Percentiles rank a stretch among this genome's conserved stretches.
Evolutionary conservation across 257 asterid genomes (phyloP).

Genomic region (Fraxinus cuspidata): DNA sequence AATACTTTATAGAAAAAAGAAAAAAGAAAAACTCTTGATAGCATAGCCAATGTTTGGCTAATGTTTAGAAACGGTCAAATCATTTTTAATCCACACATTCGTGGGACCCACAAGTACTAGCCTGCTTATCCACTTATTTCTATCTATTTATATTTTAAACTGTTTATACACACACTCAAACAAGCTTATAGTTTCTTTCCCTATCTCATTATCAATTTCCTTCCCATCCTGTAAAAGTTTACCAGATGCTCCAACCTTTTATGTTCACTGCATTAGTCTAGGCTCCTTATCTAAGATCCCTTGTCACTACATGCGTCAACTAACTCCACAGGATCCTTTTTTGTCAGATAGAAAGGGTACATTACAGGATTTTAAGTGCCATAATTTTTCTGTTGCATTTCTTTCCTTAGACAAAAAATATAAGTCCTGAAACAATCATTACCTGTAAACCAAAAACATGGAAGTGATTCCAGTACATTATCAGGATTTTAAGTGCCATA

Average conservation of each 20-base stretch:
- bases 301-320: background rate
- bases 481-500: background rate
- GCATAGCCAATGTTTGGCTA: too few relatives aligned
- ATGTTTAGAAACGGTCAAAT: too few relatives aligned
- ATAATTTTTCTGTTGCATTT: background rate
- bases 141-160: too few relatives aligned
- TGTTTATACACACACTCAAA: too few relatives aligned
- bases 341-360: background rate
- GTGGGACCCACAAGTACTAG: too few relatives aligned
- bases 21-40: too few relatives aligned
- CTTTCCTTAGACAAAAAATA: background rate
- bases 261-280: too few relatives aligned
- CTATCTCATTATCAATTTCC: background rate
- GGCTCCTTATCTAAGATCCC: background rate
- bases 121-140: too few relatives aligned
- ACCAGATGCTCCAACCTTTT: too few relatives aligned
- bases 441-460: background rate
- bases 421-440: background rate
- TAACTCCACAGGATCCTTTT: background rate
- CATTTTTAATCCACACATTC: too few relatives aligned
- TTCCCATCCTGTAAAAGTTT: background rate
- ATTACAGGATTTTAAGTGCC: background rate
- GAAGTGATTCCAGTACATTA: background rate
- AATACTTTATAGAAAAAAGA: too few relatives aligned
- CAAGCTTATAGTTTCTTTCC: too few relatives aligned